Evolutionary conservation across 1,284 basidiomycete genomes (phyloP).

Genomic region (Cutaneotrichosporon dermatis): DNA sequence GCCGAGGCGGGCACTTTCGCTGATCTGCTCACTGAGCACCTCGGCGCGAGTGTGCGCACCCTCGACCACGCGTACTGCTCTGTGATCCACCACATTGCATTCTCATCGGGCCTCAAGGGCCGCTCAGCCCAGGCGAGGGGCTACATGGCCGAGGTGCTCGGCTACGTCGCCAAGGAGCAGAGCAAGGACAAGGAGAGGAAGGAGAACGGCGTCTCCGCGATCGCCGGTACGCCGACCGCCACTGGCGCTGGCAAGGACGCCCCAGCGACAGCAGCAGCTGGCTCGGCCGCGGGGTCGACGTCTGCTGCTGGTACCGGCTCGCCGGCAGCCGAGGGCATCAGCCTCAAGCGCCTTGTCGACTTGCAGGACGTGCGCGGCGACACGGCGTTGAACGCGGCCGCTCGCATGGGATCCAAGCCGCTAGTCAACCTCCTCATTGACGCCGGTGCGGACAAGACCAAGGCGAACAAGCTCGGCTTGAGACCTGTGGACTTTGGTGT

Average conservation of each 20-base stretch:
- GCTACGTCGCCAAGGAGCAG: conserved; percentile 61
- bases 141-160: conserved; percentile 86
- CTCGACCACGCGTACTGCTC: conserved; percentile 84
- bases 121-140: conserved; percentile 78
- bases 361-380: conserved; percentile 95
- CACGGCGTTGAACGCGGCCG: conserved; percentile 91
- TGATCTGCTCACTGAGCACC: conserved; percentile 56
- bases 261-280: too few relatives aligned
- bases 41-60: conserved; percentile 69
- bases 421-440: conserved; percentile 84
- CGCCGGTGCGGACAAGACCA: conserved; percentile 83
- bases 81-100: conserved; percentile 90
- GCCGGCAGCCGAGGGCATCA: conserved; percentile 19
- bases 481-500: conserved; percentile 90
- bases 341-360: conserved; percentile 75
- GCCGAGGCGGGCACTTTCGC: conserved; percentile 74
- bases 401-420: conserved; percentile 84
- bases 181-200: conserved; percentile 16
- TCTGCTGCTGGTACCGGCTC: too few relatives aligned
- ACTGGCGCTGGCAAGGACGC: neutral
- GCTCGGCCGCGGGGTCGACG: too few relatives aligned
- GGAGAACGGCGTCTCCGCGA: neutral
- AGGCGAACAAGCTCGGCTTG: conserved; percentile 91
- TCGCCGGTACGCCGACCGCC: neutral
- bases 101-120: conserved; percentile 85